Evolutionary conservation across 805 yeast genomes (phyloP), one percentile per base, ranked within the genome.

Genomic region (Ogataea henricii): DNA sequence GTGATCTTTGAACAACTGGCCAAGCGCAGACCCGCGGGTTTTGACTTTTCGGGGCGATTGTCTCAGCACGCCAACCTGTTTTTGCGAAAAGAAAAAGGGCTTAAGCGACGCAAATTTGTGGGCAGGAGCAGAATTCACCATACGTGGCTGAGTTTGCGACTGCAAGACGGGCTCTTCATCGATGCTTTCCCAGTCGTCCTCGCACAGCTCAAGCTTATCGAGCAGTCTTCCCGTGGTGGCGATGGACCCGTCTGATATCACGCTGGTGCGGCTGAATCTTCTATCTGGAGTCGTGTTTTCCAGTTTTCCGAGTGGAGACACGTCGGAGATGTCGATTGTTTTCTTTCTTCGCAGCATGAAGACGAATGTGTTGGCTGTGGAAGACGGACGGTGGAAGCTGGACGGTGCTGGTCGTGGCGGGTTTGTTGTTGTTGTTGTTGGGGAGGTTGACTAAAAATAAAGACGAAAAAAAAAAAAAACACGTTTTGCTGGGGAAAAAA

Each of bases 141-240:
- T 17, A 3, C 40, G 26, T 4, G 36, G 27, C 12, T 20, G 18
- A 4, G 18, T 32, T n/a, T n/a, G 16, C 35, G 35, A 6, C 12
- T 27, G 4, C 6, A 16, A 3, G 14, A 6, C 26, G 4, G 17
- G 16, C 13, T 45, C 45, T 37, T 14, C 14, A 17, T 38, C 50
- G 13, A 52, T 41, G 32, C 57, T 54, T 37, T 52, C 52, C 59
- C 58, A 56, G 14, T 65, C 70, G 9, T 59, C 65, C 20, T 68
- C 71, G 14, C 62, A 57, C 12, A 68, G 51, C 17, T 61, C 63
- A 14, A 68, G 42, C 40, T 59, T 65, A 35, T 66, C 71, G 16
- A 68, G 49, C 7, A 68, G 50, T 44, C 71, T 49, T 1, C 67
- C 70, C 2, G 66, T 62, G 2, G 68, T 62, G 2, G 62, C 51